Evolutionary conservation across 257 asterid genomes (phyloP), one percentile per base, ranked within the genome.

Genomic region (Lavandula angustifolia): DNA sequence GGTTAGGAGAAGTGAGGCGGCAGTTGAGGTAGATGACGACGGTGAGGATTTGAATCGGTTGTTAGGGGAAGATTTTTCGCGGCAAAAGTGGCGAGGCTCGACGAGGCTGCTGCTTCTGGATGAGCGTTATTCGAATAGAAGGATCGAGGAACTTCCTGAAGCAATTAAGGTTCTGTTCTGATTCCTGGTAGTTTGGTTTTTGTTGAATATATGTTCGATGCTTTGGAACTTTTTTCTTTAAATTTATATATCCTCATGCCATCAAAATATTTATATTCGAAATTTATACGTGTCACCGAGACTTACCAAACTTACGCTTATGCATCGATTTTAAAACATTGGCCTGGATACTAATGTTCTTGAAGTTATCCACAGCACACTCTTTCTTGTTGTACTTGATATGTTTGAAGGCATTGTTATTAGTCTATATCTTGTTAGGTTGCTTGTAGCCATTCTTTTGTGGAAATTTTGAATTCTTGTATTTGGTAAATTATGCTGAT

Each of bases 51-150:
- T 84, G 59, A 69, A 88, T 58, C 75, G 90, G 49, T 76, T 94
- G 80, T 64, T 87, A 12, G 97, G 96, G 33, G 84, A 76, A 48
- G 87, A 75, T 6, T 70, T 83, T 73, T 12, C 48, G 4, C 70
- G 59, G 70, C 73, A 71, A 9, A 87, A 74, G 63, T 90, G 97
- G 99, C 81, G 81, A 52, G 96, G 99, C 43, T 74, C 95, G 5
- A 90, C 99, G 4, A 84, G 99, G 81, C 73, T 94, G 79, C 80
- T 94, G 67, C 82, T 94, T 22, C 71, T 94, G 81, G 96, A 88
- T 72, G 97, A 90, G 71, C 75, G 70, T 63, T 83, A 82, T 71
- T 79, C 83, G 3, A 51, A 75, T 77, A 78, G 67, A 44, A 48
- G 49, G 67, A 51, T 82, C 18, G 83, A 82, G 35, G 95, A 87